A percentile compares a stretch with the other conserved stretches of the same genome.
Evolutionary conservation across 2,329 filamentous ascomycete genomes (phyloP).

Genomic region (Rutstroemia sp.): DNA sequence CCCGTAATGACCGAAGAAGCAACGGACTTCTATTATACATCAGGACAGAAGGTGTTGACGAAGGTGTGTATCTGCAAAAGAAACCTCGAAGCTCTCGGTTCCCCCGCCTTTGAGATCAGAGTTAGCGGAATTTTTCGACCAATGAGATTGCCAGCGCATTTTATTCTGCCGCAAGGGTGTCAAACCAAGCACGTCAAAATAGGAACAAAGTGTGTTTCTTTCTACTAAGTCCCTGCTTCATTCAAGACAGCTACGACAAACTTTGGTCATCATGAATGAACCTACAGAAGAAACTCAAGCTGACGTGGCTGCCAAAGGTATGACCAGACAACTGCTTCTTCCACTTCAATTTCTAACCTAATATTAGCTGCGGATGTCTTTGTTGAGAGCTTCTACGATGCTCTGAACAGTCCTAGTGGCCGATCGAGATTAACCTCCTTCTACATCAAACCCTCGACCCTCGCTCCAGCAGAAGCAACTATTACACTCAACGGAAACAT

Average conservation of each 20-base stretch:
- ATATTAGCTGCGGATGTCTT: conserved; percentile 61
- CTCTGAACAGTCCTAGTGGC: conserved; percentile 53
- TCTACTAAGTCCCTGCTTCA: too few species aligned
- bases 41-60: neutral
- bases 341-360: too few species aligned
- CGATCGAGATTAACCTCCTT: conserved; percentile 49
- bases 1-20: conserved; percentile 14
- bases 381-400: conserved; percentile 65
- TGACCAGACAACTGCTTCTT: too few species aligned
- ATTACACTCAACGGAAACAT: conserved; percentile 76
- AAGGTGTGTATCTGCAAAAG: neutral
- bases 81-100: neutral
- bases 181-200: neutral
- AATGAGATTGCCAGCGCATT: neutral
- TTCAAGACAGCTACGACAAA: too few species aligned
- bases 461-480: conserved; percentile 50
- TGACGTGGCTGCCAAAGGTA: conserved; percentile 31
- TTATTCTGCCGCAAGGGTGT: neutral
- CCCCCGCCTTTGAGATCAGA: neutral
- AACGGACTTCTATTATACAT: conserved; percentile 14
- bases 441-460: conserved; percentile 56
- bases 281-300: conserved; percentile 40
- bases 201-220: neutral
- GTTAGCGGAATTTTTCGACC: too few species aligned
- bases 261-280: conserved; percentile 28